Conservation (phyloP, 805 yeast species). For the Brettanomyces anomalus region DNA sequence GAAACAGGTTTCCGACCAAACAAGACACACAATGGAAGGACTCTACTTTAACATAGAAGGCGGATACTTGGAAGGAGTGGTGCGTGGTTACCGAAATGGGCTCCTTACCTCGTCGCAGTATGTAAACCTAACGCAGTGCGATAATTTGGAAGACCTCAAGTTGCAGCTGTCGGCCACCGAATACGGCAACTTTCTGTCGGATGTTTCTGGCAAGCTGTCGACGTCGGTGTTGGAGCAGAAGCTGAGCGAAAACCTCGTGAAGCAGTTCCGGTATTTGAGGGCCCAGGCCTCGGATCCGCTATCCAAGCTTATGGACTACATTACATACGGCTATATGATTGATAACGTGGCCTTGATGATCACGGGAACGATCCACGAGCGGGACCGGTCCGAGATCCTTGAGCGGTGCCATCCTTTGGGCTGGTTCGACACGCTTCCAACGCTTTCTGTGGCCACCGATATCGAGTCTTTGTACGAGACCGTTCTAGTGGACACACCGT, state of each 20-base stretch:
- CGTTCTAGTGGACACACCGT: conserved; percentile 91
- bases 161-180: conserved; percentile 93
- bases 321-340: conserved; percentile 96
- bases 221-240: conserved; percentile 81
- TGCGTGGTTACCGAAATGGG: conserved; percentile 88
- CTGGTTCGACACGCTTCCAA: conserved; percentile 97
- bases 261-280: conserved; percentile 78
- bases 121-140: conserved; percentile 91
- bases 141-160: conserved; percentile 86
- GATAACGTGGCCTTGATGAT: conserved; percentile 94
- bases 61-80: conserved; percentile 91
- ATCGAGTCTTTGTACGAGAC: conserved; percentile 87
- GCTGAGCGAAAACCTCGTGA: conserved; percentile 64
- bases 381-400: conserved; percentile 82
- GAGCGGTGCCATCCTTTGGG: conserved; percentile 94
- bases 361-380: conserved; percentile 92
- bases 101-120: conserved; percentile 72
- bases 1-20: background rate
- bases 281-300: conserved; percentile 77
- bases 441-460: conserved; percentile 90
- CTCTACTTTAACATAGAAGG: conserved; percentile 78
- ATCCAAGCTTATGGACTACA: conserved; percentile 79
- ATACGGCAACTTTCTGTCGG: conserved; percentile 82
- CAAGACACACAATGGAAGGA: conserved; percentile 66
- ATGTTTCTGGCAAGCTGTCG: conserved; percentile 73